Conservation (phyloP, 441 rosid species). For the Corymbia citriodora region DNA sequence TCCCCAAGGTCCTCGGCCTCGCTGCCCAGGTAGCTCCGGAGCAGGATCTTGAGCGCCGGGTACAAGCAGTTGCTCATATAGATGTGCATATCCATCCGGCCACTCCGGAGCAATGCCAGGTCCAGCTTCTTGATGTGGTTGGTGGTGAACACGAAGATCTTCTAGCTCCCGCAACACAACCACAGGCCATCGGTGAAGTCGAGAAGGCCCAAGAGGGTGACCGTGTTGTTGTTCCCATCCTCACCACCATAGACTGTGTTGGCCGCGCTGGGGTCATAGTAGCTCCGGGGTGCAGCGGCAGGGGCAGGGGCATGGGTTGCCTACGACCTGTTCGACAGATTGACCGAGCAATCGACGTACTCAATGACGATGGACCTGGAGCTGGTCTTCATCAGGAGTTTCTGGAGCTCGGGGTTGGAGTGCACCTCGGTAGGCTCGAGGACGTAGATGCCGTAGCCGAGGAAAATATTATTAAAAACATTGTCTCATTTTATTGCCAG, state of each 20-base stretch:
- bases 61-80: not conserved
- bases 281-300: not conserved
- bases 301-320: not conserved
- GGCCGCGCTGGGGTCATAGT: not conserved
- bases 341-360: not conserved
- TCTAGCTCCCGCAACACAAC: not conserved
- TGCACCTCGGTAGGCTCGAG: not conserved
- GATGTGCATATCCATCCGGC: not conserved
- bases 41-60: not conserved
- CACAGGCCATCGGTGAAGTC: not conserved
- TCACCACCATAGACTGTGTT: not conserved
- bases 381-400: not conserved
- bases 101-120: not conserved
- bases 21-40: not conserved
- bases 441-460: too few relatives aligned
- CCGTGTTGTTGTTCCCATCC: not conserved
- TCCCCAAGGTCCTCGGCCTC: too few relatives aligned
- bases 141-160: not conserved
- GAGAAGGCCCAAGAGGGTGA: not conserved
- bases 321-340: not conserved
- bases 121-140: not conserved
- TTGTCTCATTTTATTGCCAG: too few relatives aligned
- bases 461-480: too few relatives aligned
- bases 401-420: not conserved
- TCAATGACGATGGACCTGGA: not conserved